Evolutionary conservation across 768 basidiomycete genomes (phyloP), one percentile per base, ranked within the genome.

Genomic region (Trametes punicea): DNA sequence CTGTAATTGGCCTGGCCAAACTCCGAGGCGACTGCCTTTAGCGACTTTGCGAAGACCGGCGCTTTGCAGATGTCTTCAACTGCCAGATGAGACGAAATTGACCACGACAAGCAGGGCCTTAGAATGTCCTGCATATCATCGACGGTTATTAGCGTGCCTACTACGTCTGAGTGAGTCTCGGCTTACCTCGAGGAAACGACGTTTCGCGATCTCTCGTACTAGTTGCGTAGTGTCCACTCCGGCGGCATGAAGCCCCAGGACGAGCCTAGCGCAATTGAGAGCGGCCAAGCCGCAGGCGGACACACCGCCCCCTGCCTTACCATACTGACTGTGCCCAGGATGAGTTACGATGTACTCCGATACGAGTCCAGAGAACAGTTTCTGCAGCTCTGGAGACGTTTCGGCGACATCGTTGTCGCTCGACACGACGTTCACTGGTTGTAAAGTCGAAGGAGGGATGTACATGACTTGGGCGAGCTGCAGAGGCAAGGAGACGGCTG

Each of bases 231-330:
- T 73, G 21, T 44, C 51, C 20, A 66, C 29, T 2, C 73, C 70
- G 5, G 64, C 65, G 33, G 68, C 61, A 49, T 77, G 72, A 21
- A 66, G 67, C 42, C 63, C 71, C 30, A 84, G 75, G 8, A 77
- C 71, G 6, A 82, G 61, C 49, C 83, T 74, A 10, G 79, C 82
- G 57, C 83, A 85, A 64, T 87, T 87, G 64, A 87, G 68, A 2
- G 82, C 80, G 21, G 86, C 85, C 23, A 88, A 73, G 16, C 87
- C 87, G 57, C 85, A 88, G 2, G 84, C 77, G 38, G 85, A 80
- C 27, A 68, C 67, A 5, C 76, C 73, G 10, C 75, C 73, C 10
- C 74, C 73, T 2, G 53, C 60, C 56, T 47, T 30, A 39, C 53
- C 63, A 50, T 85, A 87, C 60, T 87, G 85, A 41, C 84, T 80